Conservation (phyloP, 2,329 filamentous ascomycete genomes). For the Apiospora hydei region DNA sequence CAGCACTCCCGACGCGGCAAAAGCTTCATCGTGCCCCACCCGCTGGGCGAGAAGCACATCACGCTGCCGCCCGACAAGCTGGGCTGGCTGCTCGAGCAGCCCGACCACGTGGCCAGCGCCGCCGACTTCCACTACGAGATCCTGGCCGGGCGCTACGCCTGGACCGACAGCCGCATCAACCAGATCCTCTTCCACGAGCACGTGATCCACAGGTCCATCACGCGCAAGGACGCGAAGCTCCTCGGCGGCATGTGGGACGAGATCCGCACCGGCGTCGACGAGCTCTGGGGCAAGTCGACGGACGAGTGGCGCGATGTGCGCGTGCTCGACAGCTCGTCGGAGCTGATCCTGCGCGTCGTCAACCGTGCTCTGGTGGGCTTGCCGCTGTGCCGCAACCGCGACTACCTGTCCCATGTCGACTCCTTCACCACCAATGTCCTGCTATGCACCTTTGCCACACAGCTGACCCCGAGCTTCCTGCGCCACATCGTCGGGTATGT, state of each 20-base stretch:
- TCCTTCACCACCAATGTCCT: conserved; percentile 19
- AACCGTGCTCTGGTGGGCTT: conserved; percentile 16
- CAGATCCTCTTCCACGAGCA: conserved; percentile 19
- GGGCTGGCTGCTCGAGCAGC: conserved; percentile 21
- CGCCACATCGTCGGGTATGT: conserved; percentile 11
- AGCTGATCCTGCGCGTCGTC: conserved; percentile 14
- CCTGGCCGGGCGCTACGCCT: conserved; percentile 16
- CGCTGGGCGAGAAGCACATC: conserved; percentile 17
- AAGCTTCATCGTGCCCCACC: conserved; percentile 22
- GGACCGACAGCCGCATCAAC: conserved; percentile 12
- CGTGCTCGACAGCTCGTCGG: neutral
- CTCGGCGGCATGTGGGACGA: conserved; percentile 22
- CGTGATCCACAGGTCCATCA: conserved; percentile 22
- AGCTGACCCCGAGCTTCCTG: conserved; percentile 13
- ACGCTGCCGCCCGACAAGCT: conserved; percentile 21
- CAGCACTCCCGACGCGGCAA: conserved; percentile 19
- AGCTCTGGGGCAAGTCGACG: conserved; percentile 5
- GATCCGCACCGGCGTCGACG: conserved; percentile 5
- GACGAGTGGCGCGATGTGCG: conserved; percentile 16
- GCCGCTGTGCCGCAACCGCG: conserved; percentile 15
- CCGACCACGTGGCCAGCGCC: conserved; percentile 21
- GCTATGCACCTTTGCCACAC: conserved; percentile 20
- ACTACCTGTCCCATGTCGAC: conserved; percentile 11
- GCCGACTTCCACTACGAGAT: conserved; percentile 23
- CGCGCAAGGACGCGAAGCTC: conserved; percentile 19